Evolutionary conservation across 176 grass and related monocot genomes (phyloP).

Genomic region (Phragmites australis): DNA sequence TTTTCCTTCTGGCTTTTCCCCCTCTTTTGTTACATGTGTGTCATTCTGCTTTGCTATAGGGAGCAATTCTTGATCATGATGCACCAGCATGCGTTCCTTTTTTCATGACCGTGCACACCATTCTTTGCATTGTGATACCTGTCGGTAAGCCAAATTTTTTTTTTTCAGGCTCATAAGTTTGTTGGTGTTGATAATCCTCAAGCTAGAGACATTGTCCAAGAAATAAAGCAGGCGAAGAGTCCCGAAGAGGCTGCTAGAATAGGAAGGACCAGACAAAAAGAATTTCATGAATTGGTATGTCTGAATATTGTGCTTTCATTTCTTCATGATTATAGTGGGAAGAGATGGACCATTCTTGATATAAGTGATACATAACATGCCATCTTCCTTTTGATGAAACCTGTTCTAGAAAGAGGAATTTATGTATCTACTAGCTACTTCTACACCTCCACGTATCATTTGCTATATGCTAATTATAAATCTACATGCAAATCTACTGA

Average conservation of each 20-base stretch:
- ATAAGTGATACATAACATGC: not conserved
- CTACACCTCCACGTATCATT: not conserved
- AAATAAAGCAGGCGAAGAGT: conserved; percentile 82
- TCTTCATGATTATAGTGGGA: not conserved
- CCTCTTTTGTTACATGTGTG: conserved; percentile 2
- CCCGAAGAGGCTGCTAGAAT: conserved; percentile 91
- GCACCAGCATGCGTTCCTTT: not conserved
- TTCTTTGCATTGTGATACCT: not conserved
- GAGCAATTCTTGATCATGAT: not conserved
- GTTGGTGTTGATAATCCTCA: conserved; percentile 54
- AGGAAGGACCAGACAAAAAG: conserved; percentile 85
- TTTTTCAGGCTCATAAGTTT: conserved; percentile 86
- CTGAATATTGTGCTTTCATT: not conserved
- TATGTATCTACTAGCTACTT: not conserved
- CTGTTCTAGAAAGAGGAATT: not conserved
- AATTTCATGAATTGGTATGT: conserved; percentile 76
- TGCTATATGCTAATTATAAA: not conserved
- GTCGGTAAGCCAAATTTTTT: not conserved
- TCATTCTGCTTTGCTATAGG: not conserved
- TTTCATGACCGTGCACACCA: not conserved
- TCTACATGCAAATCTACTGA: not conserved
- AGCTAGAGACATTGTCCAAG: conserved; percentile 61
- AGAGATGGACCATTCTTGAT: not conserved
- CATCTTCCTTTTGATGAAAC: not conserved
- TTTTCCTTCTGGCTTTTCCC: conserved; percentile 10